Percentiles rank a stretch among this genome's conserved stretches.
These are phyloP conservation scores for Colletotrichum neosansevieriae DNA, from an alignment of 2,329 filamentous ascomycete species.

Conservation along the genomic window DNA sequence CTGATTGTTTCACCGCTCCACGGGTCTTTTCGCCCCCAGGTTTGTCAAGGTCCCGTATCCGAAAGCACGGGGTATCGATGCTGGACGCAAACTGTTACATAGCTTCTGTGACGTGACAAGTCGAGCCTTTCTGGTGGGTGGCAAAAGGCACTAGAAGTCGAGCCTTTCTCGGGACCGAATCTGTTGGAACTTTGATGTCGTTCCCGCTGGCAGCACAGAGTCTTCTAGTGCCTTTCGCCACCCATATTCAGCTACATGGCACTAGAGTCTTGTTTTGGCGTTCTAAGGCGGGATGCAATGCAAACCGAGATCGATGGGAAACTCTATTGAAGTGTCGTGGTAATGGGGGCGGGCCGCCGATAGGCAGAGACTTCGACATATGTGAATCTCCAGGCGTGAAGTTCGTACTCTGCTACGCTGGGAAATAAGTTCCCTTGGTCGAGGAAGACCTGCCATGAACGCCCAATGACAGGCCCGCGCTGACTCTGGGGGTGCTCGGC, in stretches of 20 bases:
- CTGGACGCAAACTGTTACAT: constrained; percentile 1
- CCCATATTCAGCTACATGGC: no score
- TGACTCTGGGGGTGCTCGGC: constrained; percentile 25
- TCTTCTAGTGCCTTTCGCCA: no score
- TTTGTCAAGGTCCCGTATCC: not conserved
- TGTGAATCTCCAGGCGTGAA: not conserved
- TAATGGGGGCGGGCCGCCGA: constrained; percentile 13
- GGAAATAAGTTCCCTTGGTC: constrained; percentile 8
- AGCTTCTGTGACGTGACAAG: constrained; percentile 22
- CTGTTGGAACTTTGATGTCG: constrained; percentile 23
- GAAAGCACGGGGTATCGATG: not conserved
- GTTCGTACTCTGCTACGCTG: constrained; percentile 13
- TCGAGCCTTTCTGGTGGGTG: constrained; percentile 1
- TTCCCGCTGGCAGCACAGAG: constrained; percentile 12
- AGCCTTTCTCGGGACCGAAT: not conserved
- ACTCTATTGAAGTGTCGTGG: constrained; percentile 25
- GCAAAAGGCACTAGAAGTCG: no score
- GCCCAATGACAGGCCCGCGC: constrained; percentile 12
- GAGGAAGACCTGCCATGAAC: not conserved
- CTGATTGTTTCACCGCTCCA: constrained; percentile 11
- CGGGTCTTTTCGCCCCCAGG: constrained; percentile 16
- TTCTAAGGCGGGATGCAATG: constrained; percentile 11
- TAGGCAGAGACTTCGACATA: not conserved
- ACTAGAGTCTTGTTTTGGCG: constrained; percentile 11
- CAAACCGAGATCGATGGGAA: constrained; percentile 29